Evolutionary conservation across 139 green algal genomes (phyloP).

Genomic region (Auxenochlorella pyrenoidosa): DNA sequence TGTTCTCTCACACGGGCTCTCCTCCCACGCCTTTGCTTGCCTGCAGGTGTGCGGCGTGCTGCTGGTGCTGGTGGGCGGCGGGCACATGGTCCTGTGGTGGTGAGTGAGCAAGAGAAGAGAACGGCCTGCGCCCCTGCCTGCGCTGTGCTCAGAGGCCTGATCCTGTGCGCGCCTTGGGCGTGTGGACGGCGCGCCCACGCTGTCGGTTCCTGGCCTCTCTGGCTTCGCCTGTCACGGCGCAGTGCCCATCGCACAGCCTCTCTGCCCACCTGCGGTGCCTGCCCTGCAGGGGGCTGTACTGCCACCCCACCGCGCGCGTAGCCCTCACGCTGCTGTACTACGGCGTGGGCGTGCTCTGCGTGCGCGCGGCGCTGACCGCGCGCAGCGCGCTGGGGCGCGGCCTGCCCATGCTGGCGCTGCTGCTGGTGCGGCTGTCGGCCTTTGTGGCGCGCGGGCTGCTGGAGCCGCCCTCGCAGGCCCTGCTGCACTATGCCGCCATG

Average conservation of each 20-base stretch:
- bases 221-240: neutral
- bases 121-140: no score
- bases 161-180: no score
- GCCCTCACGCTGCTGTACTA: constrained; percentile 35
- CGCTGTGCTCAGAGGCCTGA: no score
- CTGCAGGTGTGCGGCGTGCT: constrained; percentile 62
- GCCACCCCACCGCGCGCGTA: constrained; percentile 23
- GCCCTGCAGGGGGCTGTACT: constrained; percentile 48
- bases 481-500: constrained; percentile 39
- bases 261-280: neutral
- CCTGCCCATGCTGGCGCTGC: constrained; percentile 46
- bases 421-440: constrained; percentile 25
- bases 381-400: constrained; percentile 16
- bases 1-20: no score
- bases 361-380: constrained; percentile 25
- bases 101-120: neutral
- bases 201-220: neutral
- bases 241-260: neutral
- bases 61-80: constrained; percentile 49
- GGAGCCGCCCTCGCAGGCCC: constrained; percentile 17
- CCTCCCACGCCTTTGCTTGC: no score
- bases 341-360: constrained; percentile 9
- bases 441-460: constrained; percentile 25
- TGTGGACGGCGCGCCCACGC: no score
- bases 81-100: constrained; percentile 17